Conservation (phyloP, 2,329 filamentous ascomycete species). For the Aspergillus jensenii region DNA sequence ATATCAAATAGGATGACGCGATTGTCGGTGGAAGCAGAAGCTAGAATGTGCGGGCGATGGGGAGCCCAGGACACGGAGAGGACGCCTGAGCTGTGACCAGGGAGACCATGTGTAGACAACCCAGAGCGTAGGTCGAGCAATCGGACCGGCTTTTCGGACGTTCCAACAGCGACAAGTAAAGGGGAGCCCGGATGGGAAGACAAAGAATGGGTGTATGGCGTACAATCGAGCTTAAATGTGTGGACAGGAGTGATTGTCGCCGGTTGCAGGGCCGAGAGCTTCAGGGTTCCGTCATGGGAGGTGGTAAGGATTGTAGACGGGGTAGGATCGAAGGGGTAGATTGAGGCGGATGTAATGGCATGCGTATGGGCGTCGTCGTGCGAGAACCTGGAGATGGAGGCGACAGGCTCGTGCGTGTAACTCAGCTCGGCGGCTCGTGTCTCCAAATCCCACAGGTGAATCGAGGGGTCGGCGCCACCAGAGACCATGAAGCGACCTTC, state of each 20-base stretch:
- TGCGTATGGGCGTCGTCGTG: conserved; percentile 44
- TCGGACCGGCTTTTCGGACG: conserved; percentile 79
- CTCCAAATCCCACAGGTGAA: conserved; percentile 87
- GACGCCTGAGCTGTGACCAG: conserved; percentile 66
- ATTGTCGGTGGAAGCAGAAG: conserved; percentile 82
- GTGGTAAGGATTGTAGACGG: conserved; percentile 49
- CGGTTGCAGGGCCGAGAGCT: conserved; percentile 43
- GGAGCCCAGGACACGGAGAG: conserved; percentile 80
- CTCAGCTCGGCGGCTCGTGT: conserved; percentile 50
- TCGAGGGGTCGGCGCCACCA: conserved; percentile 79
- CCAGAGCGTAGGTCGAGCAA: conserved; percentile 85
- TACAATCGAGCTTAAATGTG: conserved; percentile 47
- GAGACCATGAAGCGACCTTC: conserved; percentile 79
- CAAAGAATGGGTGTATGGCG: conserved; percentile 64
- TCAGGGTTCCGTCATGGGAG: conserved; percentile 47
- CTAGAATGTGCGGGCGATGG: conserved; percentile 72
- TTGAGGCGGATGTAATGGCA: conserved; percentile 48
- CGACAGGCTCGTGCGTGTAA: conserved; percentile 55
- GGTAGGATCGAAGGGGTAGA: conserved; percentile 49
- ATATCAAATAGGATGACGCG: conserved; percentile 85
- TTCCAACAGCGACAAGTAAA: conserved; percentile 83
- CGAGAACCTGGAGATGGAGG: conserved; percentile 41
- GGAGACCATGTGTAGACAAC: conserved; percentile 68
- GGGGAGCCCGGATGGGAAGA: conserved; percentile 65
- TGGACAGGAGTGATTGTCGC: conserved; percentile 43